Base-by-base conservation (phyloP, 2,329 filamentous ascomycete species). In the Aspergillus latus region DNA sequence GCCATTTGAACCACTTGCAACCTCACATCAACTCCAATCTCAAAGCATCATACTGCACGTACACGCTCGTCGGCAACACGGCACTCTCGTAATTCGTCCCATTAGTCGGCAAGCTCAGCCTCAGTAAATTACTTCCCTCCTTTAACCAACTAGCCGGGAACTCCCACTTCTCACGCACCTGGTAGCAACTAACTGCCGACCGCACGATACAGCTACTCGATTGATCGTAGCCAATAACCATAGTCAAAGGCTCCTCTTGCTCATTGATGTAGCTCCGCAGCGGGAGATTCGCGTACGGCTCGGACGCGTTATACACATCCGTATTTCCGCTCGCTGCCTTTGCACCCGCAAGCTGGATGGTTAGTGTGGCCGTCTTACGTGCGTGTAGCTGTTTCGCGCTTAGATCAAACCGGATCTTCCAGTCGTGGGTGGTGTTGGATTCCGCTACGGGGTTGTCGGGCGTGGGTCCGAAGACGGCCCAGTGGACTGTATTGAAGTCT, bases 21-120 rank as follows among this genome's bases (percentile, higher is more conserved):
- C 10, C 5, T 30, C 47, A 62, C 11, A 56, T 51, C 29, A 87
- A 66, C 64, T 88, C 85, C 46, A 88, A 63, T 49, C 84, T 75
- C 65, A 88, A 63, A 2, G 85, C 84, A 71, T 88, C 85, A 60
- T 88, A 88, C 72, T 88, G 84, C 5, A 88, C 80, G 68, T 88
- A 88, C 0, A 84, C 75, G 0, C 77, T 78, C 43, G 72, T 71
- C 0, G 84, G 78, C 54, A 87, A 61, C 7, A 86, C 49, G 0
- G 85, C 84, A 30, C 78, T 79, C 70, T 87, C 83, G 13, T 80
- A 80, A 61, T 85, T 77, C 3, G 82, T 86, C 1, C 79, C 84
- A 47, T 85, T 83, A 46, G 76, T 81, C 9, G 85, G 85, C 56
- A 88, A 62, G 59, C 82, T 83, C 44, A 88, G 67, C 0, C 84